phyloP scores from a whole-genome alignment of 2,329 filamentous ascomycete species.

The Metarhizium anisopliae region DNA sequence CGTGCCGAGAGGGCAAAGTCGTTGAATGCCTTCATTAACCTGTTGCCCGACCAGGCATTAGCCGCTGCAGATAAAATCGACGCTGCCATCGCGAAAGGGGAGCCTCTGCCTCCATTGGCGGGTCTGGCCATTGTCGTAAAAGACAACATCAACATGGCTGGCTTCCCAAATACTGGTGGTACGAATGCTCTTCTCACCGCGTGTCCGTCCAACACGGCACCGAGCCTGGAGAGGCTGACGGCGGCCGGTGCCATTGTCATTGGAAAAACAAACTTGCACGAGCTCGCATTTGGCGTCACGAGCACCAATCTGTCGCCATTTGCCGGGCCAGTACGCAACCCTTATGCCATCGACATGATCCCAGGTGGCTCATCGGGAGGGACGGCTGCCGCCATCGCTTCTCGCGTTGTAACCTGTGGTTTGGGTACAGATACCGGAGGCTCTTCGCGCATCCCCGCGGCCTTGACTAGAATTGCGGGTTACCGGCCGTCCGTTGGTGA shows the following conservation, averaged over 20 bases:
- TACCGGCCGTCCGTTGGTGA: conserved; percentile 11
- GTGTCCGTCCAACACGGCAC: conserved; percentile 8
- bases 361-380: conserved; percentile 13
- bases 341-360: conserved; percentile 8
- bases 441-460: conserved; percentile 11
- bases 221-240: conserved; percentile 11
- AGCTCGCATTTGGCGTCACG: conserved; percentile 11
- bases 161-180: conserved; percentile 8
- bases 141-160: conserved; percentile 13
- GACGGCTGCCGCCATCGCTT: conserved; percentile 11
- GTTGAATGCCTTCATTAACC: conserved; percentile 3
- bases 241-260: conserved; percentile 19
- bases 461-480: conserved; percentile 12
- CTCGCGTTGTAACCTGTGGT: conserved; percentile 11
- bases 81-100: conserved; percentile 5
- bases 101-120: conserved; percentile 10
- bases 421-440: conserved; percentile 14
- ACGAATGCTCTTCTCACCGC: conserved; percentile 8
- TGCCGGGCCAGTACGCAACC: conserved; percentile 11
- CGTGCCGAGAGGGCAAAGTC: conserved; percentile 1
- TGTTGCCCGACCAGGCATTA: conserved; percentile 1
- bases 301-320: conserved; percentile 11
- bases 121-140: conserved; percentile 14
- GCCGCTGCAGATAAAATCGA: conserved; percentile 1
- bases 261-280: conserved; percentile 46